A percentile compares a stretch with the other conserved stretches of the same genome.
These are phyloP conservation scores for Epichloe aotearoae DNA, from an alignment of 2,329 filamentous ascomycete genomes.

Conservation along the genomic window DNA sequence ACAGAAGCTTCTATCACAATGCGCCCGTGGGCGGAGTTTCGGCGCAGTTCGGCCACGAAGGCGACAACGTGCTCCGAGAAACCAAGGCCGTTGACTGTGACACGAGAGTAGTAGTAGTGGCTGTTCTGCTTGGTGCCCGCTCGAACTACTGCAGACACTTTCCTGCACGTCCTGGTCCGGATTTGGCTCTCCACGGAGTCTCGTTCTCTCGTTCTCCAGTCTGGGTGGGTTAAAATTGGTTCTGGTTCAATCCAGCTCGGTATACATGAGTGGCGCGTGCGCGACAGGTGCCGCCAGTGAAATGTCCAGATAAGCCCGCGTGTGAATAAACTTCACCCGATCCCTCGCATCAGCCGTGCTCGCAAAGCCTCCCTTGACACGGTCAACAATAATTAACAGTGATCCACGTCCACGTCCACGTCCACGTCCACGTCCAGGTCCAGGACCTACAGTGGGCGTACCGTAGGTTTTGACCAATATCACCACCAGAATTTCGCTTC, in stretches of 20 bases:
- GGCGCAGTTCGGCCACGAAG: constrained; percentile 14
- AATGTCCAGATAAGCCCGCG: background rate
- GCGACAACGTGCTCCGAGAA: constrained; percentile 12
- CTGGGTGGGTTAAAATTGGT: too few species aligned
- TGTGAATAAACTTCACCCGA: background rate
- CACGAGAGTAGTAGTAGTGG: background rate
- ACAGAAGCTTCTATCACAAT: background rate
- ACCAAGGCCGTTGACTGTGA: constrained; percentile 2
- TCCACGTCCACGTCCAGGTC: background rate
- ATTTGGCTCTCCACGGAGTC: background rate
- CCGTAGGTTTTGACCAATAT: too few species aligned
- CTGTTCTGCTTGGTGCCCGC: constrained; percentile 4
- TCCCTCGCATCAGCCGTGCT: background rate
- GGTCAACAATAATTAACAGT: background rate
- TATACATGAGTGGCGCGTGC: background rate
- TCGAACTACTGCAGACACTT: constrained; percentile 3
- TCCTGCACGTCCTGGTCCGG: background rate
- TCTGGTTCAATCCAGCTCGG: too few species aligned
- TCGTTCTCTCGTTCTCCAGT: background rate
- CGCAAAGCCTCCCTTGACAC: background rate
- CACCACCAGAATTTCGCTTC: too few species aligned
- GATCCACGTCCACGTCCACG: background rate
- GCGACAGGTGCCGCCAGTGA: background rate
- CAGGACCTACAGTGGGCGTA: background rate
- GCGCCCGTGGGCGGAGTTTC: constrained; percentile 6